These are phyloP conservation scores for Ustilago curta DNA, from an alignment of 1,284 basidiomycete genomes.

Conservation along the genomic window DNA sequence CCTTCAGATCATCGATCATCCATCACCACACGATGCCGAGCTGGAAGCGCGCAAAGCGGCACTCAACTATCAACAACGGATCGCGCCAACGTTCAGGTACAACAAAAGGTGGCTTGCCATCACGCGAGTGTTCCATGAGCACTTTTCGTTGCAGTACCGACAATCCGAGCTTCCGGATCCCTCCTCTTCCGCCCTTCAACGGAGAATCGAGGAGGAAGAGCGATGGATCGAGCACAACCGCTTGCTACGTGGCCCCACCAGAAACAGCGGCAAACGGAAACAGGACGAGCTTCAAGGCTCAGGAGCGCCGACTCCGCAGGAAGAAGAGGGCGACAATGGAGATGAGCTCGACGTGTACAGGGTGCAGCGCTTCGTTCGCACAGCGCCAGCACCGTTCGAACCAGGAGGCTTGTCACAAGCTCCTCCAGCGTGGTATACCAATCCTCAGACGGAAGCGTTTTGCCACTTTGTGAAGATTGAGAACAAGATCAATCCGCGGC, in stretches of 20 bases:
- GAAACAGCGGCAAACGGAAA: slow-evolving; percentile 67
- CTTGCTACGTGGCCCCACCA: slow-evolving; percentile 73
- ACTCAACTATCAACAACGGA: slow-evolving; percentile 23
- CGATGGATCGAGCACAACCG: slow-evolving; percentile 74
- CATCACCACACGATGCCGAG: slow-evolving; percentile 32
- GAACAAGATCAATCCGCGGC: slow-evolving; percentile 72
- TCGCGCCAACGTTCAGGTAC: slow-evolving; percentile 72
- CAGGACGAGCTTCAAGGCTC: slow-evolving; percentile 62
- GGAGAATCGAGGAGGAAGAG: slow-evolving; percentile 70
- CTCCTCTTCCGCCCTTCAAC: slow-evolving; percentile 71
- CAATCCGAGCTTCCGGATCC: slow-evolving; percentile 76
- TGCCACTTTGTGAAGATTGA: slow-evolving; percentile 82
- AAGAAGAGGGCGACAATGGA: slow-evolving; percentile 3
- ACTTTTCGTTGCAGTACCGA: slow-evolving; percentile 75
- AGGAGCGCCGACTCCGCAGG: not conserved
- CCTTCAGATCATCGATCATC: slow-evolving; percentile 71
- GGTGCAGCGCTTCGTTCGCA: slow-evolving; percentile 56
- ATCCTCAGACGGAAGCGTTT: slow-evolving; percentile 90
- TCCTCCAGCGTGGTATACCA: slow-evolving; percentile 79
- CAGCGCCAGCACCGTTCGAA: slow-evolving; percentile 71
- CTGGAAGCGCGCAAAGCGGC: slow-evolving; percentile 28
- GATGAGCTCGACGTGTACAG: slow-evolving; percentile 28
- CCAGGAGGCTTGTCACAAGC: slow-evolving; percentile 68
- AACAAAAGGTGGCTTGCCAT: slow-evolving; percentile 93
- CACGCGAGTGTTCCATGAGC: slow-evolving; percentile 84